phyloP scores from a whole-genome alignment of 441 rosid species.

The Mallotus repandus region DNA sequence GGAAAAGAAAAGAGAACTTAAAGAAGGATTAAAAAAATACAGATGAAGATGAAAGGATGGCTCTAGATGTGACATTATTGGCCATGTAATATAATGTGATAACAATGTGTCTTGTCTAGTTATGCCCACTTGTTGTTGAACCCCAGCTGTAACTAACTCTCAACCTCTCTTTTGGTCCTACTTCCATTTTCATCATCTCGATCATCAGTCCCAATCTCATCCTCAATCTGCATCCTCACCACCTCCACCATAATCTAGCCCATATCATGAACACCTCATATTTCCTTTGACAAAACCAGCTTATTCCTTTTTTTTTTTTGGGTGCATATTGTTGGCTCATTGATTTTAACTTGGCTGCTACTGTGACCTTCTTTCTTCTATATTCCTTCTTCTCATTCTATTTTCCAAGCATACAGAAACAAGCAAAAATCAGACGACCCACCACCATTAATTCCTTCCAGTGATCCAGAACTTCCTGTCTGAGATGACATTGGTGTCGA shows the following conservation, averaged over 20 bases:
- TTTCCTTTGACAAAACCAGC: slow-evolving; percentile 7
- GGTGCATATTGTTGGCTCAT: not conserved
- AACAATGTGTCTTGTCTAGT: slow-evolving; percentile 47
- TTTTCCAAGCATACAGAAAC: slow-evolving; percentile 93
- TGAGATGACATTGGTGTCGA: slow-evolving; percentile 33
- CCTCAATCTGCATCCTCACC: slow-evolving; percentile 29
- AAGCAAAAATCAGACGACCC: slow-evolving; percentile 59
- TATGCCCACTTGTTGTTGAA: slow-evolving; percentile 46
- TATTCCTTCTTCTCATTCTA: slow-evolving; percentile 40
- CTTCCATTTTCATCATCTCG: slow-evolving; percentile 23
- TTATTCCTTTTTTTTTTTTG: slow-evolving; percentile 1
- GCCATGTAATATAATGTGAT: slow-evolving; percentile 26
- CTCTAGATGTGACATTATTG: slow-evolving; percentile 37
- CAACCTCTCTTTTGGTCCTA: slow-evolving; percentile 33
- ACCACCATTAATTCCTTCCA: slow-evolving; percentile 33
- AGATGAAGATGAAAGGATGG: slow-evolving; percentile 20
- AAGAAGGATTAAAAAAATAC: not conserved
- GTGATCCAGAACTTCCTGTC: slow-evolving; percentile 33
- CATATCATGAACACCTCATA: slow-evolving; percentile 21
- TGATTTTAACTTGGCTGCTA: not conserved
- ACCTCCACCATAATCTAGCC: slow-evolving; percentile 22
- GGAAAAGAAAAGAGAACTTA: not conserved
- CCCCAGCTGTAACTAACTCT: slow-evolving; percentile 42
- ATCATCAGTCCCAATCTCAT: slow-evolving; percentile 25
- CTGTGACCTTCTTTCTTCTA: not conserved